Evolutionary conservation across 2,329 filamentous ascomycete species (phyloP), one percentile per base, ranked within the genome.

Genomic region (Diaporthe vexans): DNA sequence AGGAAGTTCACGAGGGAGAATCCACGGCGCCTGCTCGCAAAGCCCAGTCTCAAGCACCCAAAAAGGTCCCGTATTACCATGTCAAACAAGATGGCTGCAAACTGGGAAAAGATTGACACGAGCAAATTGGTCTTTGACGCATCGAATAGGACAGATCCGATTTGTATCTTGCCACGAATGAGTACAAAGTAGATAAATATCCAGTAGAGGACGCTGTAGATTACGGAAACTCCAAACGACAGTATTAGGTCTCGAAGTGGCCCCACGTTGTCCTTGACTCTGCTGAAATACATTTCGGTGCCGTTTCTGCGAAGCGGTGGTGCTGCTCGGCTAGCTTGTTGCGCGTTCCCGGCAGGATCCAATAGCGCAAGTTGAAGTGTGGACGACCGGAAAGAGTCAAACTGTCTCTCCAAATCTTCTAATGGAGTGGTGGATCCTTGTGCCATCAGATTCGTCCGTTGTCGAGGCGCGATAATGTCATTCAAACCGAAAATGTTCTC

Each of bases 71-170:
- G 43, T 24, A 51, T 65, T 11, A 65, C 40, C 61, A 48, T 65
- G 29, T 65, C 43, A 43, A 65, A 65, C 43, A 65, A 65, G 1
- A 65, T 65, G 26, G 61, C 61, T 24, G 61, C 61, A 35, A 65
- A 51, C 11, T 65, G 61, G 4, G 61, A 65, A 15, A 51, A 65
- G 2, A 48, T 48, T 3, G 43, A 65, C 17, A 65, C 61, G 19
- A 65, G 29, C 59, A 65, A 65, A 35, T 65, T 48, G 61, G 40
- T 65, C 26, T 51, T 65, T 43, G 61, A 65, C 1, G 61, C 61
- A 11, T 65, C 61, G 26, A 65, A 65, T 10, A 65, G 61, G 43
- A 48, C 43, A 26, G 61, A 65, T 35, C 61, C 61, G 43, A 51
- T 21, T 51, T 65, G 40, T 11, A 65, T 51, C 19, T 65, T 9